These are phyloP conservation scores for Thamnidium elegans DNA, from an alignment of 192 early-diverging fungal species.

Conservation along the genomic window DNA sequence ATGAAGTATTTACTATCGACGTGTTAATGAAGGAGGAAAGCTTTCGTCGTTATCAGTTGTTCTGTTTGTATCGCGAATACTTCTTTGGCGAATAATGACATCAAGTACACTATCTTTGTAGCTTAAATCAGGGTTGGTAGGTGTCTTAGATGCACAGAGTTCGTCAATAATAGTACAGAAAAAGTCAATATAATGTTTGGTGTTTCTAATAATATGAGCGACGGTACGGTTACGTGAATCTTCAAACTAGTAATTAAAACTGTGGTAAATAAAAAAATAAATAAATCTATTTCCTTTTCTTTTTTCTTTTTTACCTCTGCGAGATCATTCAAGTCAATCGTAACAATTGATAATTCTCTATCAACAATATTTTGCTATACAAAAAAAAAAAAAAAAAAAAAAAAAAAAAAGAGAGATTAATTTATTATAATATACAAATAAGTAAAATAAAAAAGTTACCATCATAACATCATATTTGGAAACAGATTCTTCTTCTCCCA, in stretches of 20 bases:
- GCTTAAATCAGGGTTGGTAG: conserved; percentile 48
- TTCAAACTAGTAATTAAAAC: conserved; percentile 33
- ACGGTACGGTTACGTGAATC: conserved; percentile 45
- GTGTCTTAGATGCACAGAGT: conserved; percentile 50
- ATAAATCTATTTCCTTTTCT: neutral
- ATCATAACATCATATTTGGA: conserved; percentile 49
- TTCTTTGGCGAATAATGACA: conserved; percentile 84
- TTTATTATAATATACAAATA: neutral
- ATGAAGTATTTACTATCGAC: conserved; percentile 73
- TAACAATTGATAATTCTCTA: conserved; percentile 55
- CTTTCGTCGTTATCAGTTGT: conserved; percentile 31
- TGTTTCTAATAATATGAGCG: conserved; percentile 75
- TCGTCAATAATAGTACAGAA: conserved; percentile 74
- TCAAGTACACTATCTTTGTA: conserved; percentile 81
- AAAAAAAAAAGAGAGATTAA: neutral
- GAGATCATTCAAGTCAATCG: conserved; percentile 70
- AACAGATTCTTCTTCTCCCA: conserved; percentile 16
- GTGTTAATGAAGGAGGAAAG: conserved; percentile 81
- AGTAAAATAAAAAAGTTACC: conserved; percentile 17
- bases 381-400: too few species aligned
- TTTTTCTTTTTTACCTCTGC: conserved; percentile 32
- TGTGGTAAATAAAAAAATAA: neutral
- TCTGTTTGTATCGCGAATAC: conserved; percentile 59
- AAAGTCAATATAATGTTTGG: conserved; percentile 81
- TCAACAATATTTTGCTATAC: conserved; percentile 63